Evolutionary conservation across 352 stramenopile species (phyloP).

Genomic region (Ophiocytium majus): DNA sequence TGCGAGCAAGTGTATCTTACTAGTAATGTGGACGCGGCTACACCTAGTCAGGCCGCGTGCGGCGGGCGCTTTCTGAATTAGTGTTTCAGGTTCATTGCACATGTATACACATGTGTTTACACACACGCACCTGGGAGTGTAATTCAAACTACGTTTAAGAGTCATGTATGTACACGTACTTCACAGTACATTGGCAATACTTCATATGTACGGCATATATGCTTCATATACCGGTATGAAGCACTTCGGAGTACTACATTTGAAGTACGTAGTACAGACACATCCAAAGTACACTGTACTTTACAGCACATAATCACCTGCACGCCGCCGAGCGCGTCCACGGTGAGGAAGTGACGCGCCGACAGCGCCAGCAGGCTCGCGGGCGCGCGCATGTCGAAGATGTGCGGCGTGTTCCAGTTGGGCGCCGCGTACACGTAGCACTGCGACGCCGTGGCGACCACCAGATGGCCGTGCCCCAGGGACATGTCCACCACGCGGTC

Average conservation of each 20-base stretch:
- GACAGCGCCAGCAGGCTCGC: constrained; percentile 78
- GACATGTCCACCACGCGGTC: constrained; percentile 86
- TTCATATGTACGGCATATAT: too few relatives aligned
- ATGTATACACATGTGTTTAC: too few relatives aligned
- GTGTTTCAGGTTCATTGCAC: too few relatives aligned
- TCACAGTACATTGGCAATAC: too few relatives aligned
- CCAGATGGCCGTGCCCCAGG: constrained; percentile 79
- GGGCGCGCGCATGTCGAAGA: constrained; percentile 77
- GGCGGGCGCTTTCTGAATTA: too few relatives aligned
- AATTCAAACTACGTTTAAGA: too few relatives aligned
- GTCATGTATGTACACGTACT: too few relatives aligned
- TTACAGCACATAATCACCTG: constrained; percentile 56
- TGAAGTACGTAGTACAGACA: neutral
- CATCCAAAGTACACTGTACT: neutral
- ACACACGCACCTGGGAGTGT: too few relatives aligned
- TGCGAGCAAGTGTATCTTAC: too few relatives aligned
- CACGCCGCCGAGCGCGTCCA: constrained; percentile 79
- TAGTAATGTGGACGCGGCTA: too few relatives aligned
- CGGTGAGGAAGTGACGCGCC: constrained; percentile 78
- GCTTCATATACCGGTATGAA: too few relatives aligned
- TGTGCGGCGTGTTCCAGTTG: constrained; percentile 87
- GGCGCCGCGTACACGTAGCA: constrained; percentile 84
- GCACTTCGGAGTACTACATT: neutral
- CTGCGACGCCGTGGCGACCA: constrained; percentile 77
- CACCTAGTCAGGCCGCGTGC: too few relatives aligned